These are phyloP conservation scores for Cordyceps javanica DNA, from an alignment of 2,329 filamentous ascomycete species.

Conservation along the genomic window DNA sequence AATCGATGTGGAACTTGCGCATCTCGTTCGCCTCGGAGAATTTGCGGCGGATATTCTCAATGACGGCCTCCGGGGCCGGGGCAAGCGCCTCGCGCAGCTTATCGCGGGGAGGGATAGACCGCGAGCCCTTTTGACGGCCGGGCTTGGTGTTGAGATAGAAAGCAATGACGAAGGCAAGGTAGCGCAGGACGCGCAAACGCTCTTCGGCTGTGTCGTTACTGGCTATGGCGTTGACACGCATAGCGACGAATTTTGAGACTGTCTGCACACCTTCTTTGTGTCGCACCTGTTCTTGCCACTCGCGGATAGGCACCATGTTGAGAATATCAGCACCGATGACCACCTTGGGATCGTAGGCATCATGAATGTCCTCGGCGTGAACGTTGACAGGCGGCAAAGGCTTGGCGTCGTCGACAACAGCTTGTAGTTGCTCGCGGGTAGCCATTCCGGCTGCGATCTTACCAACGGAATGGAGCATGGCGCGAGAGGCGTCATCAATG, in stretches of 20 bases:
- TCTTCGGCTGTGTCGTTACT: constrained; percentile 38
- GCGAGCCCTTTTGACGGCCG: constrained; percentile 40
- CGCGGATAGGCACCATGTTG: constrained; percentile 60
- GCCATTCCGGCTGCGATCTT: constrained; percentile 59
- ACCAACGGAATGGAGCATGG: constrained; percentile 59
- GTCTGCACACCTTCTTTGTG: constrained; percentile 51
- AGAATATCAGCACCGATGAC: constrained; percentile 65
- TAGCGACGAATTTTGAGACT: constrained; percentile 58
- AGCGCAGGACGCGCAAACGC: constrained; percentile 54
- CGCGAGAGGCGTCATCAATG: constrained; percentile 49
- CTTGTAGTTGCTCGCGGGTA: constrained; percentile 58
- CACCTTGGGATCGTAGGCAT: constrained; percentile 63
- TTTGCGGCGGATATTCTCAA: constrained; percentile 61
- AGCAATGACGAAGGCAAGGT: constrained; percentile 51
- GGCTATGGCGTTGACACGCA: constrained; percentile 49
- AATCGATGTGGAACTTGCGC: constrained; percentile 65
- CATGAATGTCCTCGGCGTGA: constrained; percentile 58
- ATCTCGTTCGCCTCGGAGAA: constrained; percentile 61
- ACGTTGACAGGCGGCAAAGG: constrained; percentile 67
- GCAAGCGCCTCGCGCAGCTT: constrained; percentile 53
- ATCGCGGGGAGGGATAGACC: constrained; percentile 52
- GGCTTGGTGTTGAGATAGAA: constrained; percentile 44
- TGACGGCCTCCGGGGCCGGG: constrained; percentile 53
- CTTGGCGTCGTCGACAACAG: constrained; percentile 59
- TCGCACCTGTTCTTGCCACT: constrained; percentile 66